Percentiles rank a stretch among this genome's conserved stretches.
Evolutionary conservation across 73 alveolate genomes (phyloP).

Genomic region (Tetrahymena malaccensis): DNA sequence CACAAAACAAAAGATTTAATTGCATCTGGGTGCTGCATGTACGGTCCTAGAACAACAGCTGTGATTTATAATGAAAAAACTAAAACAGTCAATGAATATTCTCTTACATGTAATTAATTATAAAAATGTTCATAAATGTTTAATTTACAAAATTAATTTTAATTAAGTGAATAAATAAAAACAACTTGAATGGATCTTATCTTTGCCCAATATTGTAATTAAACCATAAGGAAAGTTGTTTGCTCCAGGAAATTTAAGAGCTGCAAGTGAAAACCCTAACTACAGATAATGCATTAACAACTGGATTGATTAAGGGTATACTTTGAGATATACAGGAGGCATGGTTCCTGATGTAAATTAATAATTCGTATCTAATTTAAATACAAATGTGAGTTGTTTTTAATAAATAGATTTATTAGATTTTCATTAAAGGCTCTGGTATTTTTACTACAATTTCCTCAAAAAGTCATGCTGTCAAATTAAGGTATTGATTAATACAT

Average conservation of each 20-base stretch:
- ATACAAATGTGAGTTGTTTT: no score
- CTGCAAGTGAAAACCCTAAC: conserved; percentile 52
- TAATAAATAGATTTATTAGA: conserved; percentile 44
- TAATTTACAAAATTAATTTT: not conserved
- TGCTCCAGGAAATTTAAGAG: conserved; percentile 75
- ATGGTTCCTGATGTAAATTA: conserved; percentile 68
- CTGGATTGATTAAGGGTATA: conserved; percentile 68
- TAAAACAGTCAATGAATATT: conserved; percentile 49
- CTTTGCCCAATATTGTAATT: conserved; percentile 55
- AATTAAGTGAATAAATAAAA: not conserved
- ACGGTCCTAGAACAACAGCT: conserved; percentile 67
- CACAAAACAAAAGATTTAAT: conserved; percentile 52
- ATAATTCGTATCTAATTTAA: not conserved
- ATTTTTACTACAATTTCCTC: conserved; percentile 59
- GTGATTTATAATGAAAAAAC: conserved; percentile 37
- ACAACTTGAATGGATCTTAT: conserved; percentile 49
- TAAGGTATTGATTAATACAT: not conserved
- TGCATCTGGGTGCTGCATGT: conserved; percentile 54
- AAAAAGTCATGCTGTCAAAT: conserved; percentile 26
- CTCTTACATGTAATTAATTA: conserved; percentile 12
- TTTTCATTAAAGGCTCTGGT: conserved; percentile 76
- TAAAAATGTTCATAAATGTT: not conserved
- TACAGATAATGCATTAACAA: conserved; percentile 45
- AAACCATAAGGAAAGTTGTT: conserved; percentile 61
- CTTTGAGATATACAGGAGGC: conserved; percentile 86